Evolutionary conservation across 1,284 basidiomycete species (phyloP).

Genomic region (Cryptococcus neoformans): DNA sequence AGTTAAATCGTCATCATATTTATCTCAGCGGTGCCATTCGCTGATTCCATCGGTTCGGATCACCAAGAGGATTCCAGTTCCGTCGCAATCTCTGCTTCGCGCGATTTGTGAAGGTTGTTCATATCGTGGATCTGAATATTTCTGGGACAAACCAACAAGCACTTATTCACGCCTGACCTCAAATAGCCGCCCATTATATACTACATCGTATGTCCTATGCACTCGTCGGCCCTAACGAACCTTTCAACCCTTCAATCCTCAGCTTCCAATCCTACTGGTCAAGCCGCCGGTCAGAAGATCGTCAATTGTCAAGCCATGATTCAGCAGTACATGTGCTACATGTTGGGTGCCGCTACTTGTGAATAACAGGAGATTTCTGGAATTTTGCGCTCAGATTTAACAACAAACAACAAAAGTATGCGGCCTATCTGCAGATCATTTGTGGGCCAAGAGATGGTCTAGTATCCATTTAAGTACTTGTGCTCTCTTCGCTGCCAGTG

Average conservation of each 20-base stretch:
- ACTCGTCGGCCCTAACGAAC: background rate
- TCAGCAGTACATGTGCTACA: no score
- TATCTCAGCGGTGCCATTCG: background rate
- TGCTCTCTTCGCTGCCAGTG: no score
- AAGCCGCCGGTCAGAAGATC: background rate
- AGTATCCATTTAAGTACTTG: no score
- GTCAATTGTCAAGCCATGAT: no score
- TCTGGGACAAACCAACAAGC: background rate
- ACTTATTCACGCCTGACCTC: background rate
- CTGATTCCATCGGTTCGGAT: background rate
- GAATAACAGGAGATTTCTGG: no score
- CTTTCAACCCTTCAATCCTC: background rate
- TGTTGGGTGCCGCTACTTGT: no score
- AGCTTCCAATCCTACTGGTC: background rate
- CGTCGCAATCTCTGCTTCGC: background rate
- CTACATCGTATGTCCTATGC: background rate
- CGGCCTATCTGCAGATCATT: no score
- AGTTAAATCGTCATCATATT: background rate
- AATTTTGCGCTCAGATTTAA: background rate
- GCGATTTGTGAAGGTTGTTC: background rate
- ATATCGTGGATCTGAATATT: background rate
- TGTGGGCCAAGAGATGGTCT: no score
- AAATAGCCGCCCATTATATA: background rate
- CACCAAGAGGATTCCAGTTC: background rate
- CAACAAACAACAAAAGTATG: background rate